These are phyloP conservation scores for Thermomyces lanuginosus DNA, from an alignment of 2,329 filamentous ascomycete genomes.

Conservation along the genomic window DNA sequence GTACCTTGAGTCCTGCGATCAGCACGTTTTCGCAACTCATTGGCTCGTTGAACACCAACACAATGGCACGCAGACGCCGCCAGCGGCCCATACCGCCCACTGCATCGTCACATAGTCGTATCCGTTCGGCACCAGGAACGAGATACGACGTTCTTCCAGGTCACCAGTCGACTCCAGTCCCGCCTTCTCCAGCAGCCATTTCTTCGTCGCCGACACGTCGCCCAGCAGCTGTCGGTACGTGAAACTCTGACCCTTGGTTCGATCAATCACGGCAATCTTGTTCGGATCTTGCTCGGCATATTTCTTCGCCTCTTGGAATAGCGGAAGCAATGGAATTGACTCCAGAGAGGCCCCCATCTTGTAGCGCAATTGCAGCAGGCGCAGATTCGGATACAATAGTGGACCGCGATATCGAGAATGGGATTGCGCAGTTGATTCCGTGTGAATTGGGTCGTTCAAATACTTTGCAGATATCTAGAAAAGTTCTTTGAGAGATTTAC, in stretches of 20 bases:
- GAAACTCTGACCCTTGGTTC: slow-evolving; percentile 22
- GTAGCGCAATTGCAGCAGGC: no score
- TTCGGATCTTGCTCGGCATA: slow-evolving; percentile 16
- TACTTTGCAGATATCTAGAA: no score
- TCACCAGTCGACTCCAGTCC: slow-evolving; percentile 11
- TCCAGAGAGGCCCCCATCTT: no score
- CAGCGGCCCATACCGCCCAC: slow-evolving; percentile 30
- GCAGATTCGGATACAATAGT: no score
- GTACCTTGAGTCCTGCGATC: slow-evolving; percentile 15
- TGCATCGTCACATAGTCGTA: slow-evolving; percentile 28
- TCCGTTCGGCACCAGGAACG: slow-evolving; percentile 24
- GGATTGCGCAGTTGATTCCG: no score
- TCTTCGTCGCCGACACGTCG: slow-evolving; percentile 22
- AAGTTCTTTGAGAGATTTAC: no score
- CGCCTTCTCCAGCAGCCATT: slow-evolving; percentile 19
- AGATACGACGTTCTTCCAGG: slow-evolving; percentile 23
- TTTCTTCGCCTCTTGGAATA: slow-evolving; percentile 23
- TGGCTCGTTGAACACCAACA: slow-evolving; percentile 15
- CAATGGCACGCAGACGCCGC: slow-evolving; percentile 28
- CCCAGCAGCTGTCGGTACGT: slow-evolving; percentile 26
- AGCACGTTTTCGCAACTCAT: not conserved
- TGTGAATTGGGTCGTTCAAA: no score
- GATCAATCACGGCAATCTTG: slow-evolving; percentile 25
- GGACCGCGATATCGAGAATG: no score
- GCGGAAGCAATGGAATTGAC: slow-evolving; percentile 22